Evolutionary conservation across 129 eudicot genomes (phyloP).

Genomic region (Centrapalus pauciflorus): DNA sequence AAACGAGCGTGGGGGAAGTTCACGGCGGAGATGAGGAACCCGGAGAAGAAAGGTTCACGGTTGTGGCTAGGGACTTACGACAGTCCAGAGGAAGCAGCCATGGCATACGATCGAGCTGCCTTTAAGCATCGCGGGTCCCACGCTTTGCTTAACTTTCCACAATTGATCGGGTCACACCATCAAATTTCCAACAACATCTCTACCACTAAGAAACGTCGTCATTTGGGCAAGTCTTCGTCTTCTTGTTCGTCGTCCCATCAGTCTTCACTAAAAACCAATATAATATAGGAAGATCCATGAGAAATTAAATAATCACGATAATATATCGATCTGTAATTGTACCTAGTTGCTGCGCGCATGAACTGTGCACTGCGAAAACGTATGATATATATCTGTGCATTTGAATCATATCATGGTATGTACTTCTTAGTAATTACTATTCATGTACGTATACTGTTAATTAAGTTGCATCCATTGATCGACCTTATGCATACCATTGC

Average conservation of each 20-base stretch:
- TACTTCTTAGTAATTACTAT: too few species aligned
- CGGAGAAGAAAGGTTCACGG: conserved; percentile 26
- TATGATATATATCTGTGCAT: too few species aligned
- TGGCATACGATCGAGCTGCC: conserved; percentile 38
- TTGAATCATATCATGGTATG: too few species aligned
- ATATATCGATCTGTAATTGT: too few species aligned
- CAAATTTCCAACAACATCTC: background rate
- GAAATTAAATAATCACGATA: too few species aligned
- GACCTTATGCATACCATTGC: too few species aligned
- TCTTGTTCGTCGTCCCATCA: background rate
- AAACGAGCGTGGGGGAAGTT: conserved; percentile 34
- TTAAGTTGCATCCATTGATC: too few species aligned
- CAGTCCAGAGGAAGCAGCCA: conserved; percentile 35
- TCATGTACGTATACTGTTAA: too few species aligned
- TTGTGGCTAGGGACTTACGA: conserved; percentile 37
- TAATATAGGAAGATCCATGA: too few species aligned
- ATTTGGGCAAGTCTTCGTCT: background rate
- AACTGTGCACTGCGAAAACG: too few species aligned
- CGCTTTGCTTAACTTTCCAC: conserved; percentile 37
- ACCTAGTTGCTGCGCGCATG: too few species aligned
- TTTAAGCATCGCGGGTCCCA: conserved; percentile 25
- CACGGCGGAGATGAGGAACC: conserved; percentile 38
- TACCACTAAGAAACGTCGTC: too few species aligned
- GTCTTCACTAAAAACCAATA: background rate
- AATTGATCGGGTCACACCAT: conserved; percentile 21